Conservation (phyloP, 352 stramenopile genomes). For the Thraustochytrium striatum region DNA sequence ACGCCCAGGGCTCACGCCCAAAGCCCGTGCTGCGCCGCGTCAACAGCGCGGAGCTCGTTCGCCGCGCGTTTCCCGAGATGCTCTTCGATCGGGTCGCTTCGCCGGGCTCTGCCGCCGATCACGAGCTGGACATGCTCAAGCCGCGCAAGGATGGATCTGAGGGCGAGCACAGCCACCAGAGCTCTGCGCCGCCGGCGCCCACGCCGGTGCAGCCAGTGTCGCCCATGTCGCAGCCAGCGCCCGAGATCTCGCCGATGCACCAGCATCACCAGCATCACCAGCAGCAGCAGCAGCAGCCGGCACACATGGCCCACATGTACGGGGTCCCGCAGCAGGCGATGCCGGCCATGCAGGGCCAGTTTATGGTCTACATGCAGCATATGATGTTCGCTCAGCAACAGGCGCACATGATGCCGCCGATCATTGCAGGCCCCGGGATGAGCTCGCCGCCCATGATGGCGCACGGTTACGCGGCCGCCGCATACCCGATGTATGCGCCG, state of each 20-base stretch:
- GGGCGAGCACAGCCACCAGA: not conserved
- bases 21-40: slow-evolving; percentile 15
- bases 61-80: slow-evolving; percentile 44
- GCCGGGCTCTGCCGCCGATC: not conserved
- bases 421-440: not conserved
- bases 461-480: not conserved
- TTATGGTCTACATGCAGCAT: slow-evolving; percentile 42
- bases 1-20: not conserved
- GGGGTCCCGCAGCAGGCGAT: not conserved
- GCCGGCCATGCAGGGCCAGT: slow-evolving; percentile 31
- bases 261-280: not conserved
- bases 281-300: not conserved
- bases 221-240: not conserved
- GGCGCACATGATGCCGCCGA: not conserved
- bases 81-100: slow-evolving; percentile 27
- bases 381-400: slow-evolving; percentile 41
- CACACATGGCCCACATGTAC: not conserved
- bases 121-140: not conserved
- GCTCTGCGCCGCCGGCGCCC: not conserved
- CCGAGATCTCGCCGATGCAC: not conserved
- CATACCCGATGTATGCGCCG: not conserved
- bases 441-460: not conserved
- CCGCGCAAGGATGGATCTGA: not conserved
- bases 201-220: not conserved
- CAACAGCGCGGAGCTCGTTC: slow-evolving; percentile 27